Evolutionary conservation across 2,329 filamentous ascomycete genomes (phyloP).

Genomic region (Fusarium newnesense): DNA sequence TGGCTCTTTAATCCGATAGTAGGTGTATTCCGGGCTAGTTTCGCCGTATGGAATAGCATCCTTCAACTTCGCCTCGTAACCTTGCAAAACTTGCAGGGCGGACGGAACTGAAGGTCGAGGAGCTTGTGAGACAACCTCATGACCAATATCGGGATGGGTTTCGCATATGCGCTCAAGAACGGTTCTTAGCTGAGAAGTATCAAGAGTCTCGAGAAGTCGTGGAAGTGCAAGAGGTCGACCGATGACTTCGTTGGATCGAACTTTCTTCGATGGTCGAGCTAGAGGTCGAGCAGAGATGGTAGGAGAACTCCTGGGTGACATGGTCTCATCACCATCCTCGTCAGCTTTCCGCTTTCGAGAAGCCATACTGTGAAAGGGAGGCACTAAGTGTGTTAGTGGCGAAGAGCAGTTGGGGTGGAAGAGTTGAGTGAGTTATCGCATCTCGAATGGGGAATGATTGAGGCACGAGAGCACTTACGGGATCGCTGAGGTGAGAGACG

Average conservation of each 20-base stretch:
- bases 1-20: conserved; percentile 88
- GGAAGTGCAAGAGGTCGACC: conserved; percentile 66
- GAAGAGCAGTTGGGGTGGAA: conserved; percentile 9
- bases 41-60: conserved; percentile 88
- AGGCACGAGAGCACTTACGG: conserved; percentile 55
- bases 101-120: conserved; percentile 87
- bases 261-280: conserved; percentile 72
- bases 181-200: conserved; percentile 82
- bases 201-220: conserved; percentile 93
- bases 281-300: conserved; percentile 76
- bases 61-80: conserved; percentile 83
- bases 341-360: conserved; percentile 87
- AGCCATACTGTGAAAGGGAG: conserved; percentile 64
- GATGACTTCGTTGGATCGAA: conserved; percentile 70
- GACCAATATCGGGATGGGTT: conserved; percentile 83
- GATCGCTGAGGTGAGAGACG: conserved; percentile 65
- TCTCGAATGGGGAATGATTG: not conserved
- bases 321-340: conserved; percentile 84
- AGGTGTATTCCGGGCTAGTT: conserved; percentile 89
- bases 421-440: not conserved
- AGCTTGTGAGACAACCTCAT: conserved; percentile 84
- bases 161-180: conserved; percentile 94
- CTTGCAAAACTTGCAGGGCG: conserved; percentile 80
- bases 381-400: conserved; percentile 47
- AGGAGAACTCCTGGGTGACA: conserved; percentile 86